Evolutionary conservation across 371 early-diverging fungal species (phyloP).

Genomic region (Nosema granulosis): DNA sequence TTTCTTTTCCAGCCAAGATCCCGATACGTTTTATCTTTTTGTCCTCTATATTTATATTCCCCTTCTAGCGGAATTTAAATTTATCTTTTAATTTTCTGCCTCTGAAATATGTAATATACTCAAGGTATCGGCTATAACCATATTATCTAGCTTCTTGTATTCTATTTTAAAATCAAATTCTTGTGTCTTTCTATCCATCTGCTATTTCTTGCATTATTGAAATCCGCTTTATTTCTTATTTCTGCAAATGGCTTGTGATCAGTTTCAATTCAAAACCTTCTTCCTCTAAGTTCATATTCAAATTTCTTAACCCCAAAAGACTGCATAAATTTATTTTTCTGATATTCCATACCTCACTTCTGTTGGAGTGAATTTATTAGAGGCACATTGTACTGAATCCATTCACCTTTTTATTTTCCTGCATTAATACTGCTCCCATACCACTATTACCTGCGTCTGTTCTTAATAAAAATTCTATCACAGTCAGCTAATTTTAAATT

Average conservation of each 20-base stretch:
- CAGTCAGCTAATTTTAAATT: conserved; percentile 29
- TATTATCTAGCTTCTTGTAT: conserved; percentile 37
- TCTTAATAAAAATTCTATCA: conserved; percentile 29
- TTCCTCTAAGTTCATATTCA: conserved; percentile 44
- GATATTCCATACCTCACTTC: conserved; percentile 40
- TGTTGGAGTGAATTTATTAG: conserved; percentile 37
- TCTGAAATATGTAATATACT: conserved; percentile 30
- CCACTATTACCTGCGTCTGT: conserved; percentile 54
- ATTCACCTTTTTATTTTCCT: conserved; percentile 27
- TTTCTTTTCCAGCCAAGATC: conserved; percentile 1
- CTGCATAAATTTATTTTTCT: conserved; percentile 50
- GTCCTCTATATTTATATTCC: neutral
- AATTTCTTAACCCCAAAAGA: conserved; percentile 46
- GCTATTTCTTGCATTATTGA: conserved; percentile 22
- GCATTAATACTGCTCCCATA: conserved; percentile 49
- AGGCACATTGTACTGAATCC: conserved; percentile 19
- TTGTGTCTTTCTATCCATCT: conserved; percentile 45
- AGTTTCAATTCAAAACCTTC: conserved; percentile 44
- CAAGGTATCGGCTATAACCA: conserved; percentile 36
- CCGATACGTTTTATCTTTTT: neutral
- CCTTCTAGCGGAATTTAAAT: neutral
- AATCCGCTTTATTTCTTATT: conserved; percentile 41
- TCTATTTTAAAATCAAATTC: conserved; percentile 36
- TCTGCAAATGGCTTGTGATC: conserved; percentile 56
- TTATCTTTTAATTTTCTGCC: neutral